Evolutionary conservation across 495 filamentous ascomycete genomes (phyloP).

Genomic region (Penicillium salamii): DNA sequence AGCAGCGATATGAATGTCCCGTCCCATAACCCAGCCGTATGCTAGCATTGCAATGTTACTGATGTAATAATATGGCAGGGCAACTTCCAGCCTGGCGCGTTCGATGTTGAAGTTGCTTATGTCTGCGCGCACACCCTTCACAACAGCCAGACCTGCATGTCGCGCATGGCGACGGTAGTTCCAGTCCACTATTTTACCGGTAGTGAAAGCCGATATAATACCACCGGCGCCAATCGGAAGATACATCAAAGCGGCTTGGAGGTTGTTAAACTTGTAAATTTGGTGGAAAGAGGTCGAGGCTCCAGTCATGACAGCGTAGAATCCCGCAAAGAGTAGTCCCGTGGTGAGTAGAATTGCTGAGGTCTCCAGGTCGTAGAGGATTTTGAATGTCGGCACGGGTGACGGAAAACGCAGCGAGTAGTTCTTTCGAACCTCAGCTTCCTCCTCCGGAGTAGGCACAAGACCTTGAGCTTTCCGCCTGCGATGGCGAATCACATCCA

Average conservation of each 20-base stretch:
- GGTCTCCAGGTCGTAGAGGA: slow-evolving; percentile 61
- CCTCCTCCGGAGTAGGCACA: slow-evolving; percentile 8
- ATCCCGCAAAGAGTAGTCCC: slow-evolving; percentile 53
- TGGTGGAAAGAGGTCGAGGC: slow-evolving; percentile 51
- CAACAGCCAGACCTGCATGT: slow-evolving; percentile 29
- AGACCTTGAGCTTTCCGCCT: slow-evolving; percentile 8
- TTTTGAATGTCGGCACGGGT: slow-evolving; percentile 58
- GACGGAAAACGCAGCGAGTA: slow-evolving; percentile 61
- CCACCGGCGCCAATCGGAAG: slow-evolving; percentile 43
- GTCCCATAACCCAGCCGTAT: slow-evolving; percentile 51
- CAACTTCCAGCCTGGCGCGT: slow-evolving; percentile 34
- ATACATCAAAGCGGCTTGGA: slow-evolving; percentile 44
- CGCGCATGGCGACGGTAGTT: slow-evolving; percentile 42
- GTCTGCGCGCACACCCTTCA: slow-evolving; percentile 38
- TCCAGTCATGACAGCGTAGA: slow-evolving; percentile 54
- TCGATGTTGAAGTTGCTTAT: slow-evolving; percentile 46
- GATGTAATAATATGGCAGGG: slow-evolving; percentile 32
- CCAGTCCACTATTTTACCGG: slow-evolving; percentile 42
- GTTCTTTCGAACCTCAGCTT: slow-evolving; percentile 22
- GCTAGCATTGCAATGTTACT: slow-evolving; percentile 29
- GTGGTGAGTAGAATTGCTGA: slow-evolving; percentile 55
- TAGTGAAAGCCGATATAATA: slow-evolving; percentile 29
- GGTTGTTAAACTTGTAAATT: slow-evolving; percentile 46
- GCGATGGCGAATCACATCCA: slow-evolving; percentile 22
- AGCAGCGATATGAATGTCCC: slow-evolving; percentile 27